A percentile compares a stretch with the other conserved stretches of the same genome.
These are phyloP conservation scores for Stylonectria norvegica DNA, from an alignment of 2,329 filamentous ascomycete genomes.

Conservation along the genomic window DNA sequence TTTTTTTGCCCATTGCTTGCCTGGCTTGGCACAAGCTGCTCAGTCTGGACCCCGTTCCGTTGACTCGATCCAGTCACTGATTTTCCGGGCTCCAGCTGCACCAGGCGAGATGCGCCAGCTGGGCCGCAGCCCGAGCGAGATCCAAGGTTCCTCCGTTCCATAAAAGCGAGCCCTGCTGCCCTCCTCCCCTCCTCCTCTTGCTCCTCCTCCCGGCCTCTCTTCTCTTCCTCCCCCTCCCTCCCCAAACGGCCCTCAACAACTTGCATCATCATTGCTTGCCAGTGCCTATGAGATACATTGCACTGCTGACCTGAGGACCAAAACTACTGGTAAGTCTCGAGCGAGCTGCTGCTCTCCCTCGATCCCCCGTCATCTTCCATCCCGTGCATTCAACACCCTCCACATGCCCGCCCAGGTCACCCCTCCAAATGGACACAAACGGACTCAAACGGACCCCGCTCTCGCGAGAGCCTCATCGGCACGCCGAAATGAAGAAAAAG, in stretches of 20 bases:
- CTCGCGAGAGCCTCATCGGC: too few species aligned
- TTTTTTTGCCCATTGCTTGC: constrained; percentile 17
- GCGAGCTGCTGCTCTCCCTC: neutral
- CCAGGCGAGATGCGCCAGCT: constrained; percentile 9
- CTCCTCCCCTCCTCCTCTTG: constrained; percentile 14
- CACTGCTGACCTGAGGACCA: constrained; percentile 18
- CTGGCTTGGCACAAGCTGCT: constrained; percentile 18
- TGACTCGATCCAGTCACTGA: constrained; percentile 17
- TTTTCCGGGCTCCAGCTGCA: constrained; percentile 7
- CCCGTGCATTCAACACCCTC: too few species aligned
- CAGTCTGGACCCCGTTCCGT: constrained; percentile 19
- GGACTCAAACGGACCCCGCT: too few species aligned
- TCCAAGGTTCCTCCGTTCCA: constrained; percentile 17
- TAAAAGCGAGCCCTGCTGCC: constrained; percentile 26
- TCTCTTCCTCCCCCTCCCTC: constrained; percentile 18
- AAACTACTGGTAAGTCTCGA: constrained; percentile 26
- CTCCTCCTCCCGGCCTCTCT: constrained; percentile 11
- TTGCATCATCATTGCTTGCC: constrained; percentile 24
- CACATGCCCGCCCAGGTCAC: too few species aligned
- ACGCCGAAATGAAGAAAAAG: too few species aligned
- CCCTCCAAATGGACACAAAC: too few species aligned
- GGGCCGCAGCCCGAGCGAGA: constrained; percentile 15
- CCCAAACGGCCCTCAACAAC: constrained; percentile 23
- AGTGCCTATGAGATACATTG: constrained; percentile 26
- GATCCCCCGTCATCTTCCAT: too few species aligned